Conservation (phyloP, 306 rosid genomes). For the Vigna hirtella region DNA sequence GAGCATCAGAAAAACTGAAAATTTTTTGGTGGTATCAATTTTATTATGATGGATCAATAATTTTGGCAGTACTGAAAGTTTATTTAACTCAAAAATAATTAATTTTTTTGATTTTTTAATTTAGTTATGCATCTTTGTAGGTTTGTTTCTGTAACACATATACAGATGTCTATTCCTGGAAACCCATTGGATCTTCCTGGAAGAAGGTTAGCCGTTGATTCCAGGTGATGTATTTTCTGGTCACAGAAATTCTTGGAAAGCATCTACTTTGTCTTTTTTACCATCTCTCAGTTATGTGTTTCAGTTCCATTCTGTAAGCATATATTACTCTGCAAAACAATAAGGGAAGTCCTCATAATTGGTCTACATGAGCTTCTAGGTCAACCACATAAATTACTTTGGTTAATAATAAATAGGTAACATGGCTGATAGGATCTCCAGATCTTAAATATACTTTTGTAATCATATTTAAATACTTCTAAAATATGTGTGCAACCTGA, state of each 20-base stretch:
- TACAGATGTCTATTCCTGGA: conserved; percentile 88
- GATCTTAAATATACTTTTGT: not conserved
- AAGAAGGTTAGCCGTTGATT: conserved; percentile 83
- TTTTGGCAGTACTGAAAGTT: no score
- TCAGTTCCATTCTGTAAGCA: conserved; percentile 22
- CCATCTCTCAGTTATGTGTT: conserved; percentile 26
- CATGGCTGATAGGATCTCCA: conserved; percentile 1
- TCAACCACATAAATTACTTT: not conserved
- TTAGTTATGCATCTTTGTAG: conserved; percentile 52
- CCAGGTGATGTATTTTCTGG: conserved; percentile 62
- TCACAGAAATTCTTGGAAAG: conserved; percentile 30
- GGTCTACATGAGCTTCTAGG: conserved; percentile 26
- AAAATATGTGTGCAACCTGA: not conserved
- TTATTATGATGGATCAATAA: no score
- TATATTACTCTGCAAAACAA: conserved; percentile 25
- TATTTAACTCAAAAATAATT: not conserved
- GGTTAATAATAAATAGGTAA: not conserved
- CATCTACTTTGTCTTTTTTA: conserved; percentile 25
- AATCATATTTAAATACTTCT: not conserved
- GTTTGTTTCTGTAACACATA: conserved; percentile 78
- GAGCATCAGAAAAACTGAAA: no score
- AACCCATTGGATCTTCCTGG: conserved; percentile 75
- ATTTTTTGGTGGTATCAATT: no score
- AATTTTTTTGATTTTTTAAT: conserved; percentile 12
- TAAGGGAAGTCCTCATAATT: not conserved